Evolutionary conservation across 1,284 basidiomycete species (phyloP), one percentile per base, ranked within the genome.

Genomic region (Cutaneotrichosporon daszewskae): DNA sequence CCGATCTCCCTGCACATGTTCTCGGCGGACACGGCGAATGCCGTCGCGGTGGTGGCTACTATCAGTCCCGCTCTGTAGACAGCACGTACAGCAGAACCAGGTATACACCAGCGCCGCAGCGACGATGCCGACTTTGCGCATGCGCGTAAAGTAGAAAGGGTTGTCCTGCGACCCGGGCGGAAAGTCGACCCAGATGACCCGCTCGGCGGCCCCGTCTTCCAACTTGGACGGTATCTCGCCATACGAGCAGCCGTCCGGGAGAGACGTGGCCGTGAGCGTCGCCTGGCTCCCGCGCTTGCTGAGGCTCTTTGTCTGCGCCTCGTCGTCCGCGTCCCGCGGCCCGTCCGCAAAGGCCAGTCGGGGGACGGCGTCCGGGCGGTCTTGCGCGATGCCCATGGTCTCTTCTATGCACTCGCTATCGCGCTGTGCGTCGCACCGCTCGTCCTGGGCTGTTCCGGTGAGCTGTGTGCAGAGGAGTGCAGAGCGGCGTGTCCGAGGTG

Each of bases 1-100:
- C 78, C 73, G 13, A 86, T 70, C 53, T 86, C 82, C n/a, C 66
- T 65, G 14, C 71, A 77, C 83, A 87, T 85, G 5, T 77, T 77
- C 2, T 71, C 63, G 44, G 79, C 40, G 75, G 83, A 66, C 76
- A 66, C 72, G n/a, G 77, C 76, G 55, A 82, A 86, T 1, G 79
- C 74, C 1, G 77, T 74, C 1, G 76, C 72, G 1, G 75, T 72
- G 8, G 77, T 74, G 9, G 81, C 82, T 79, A 62, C 28, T 12
- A 12, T 40, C 28, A 44, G 42, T 14, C 8, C 4, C 14, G 18
- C 32, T 3, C 13, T 26, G 25, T 26, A 19, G 18, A 4, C n/a
- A 16, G 27, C 17, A 60, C 71, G 45, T 49, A 77, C 80, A 75
- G 25, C 77, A 76, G 19, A 81, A 66, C 4, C 76, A 60, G 0